A percentile compares a stretch with the other conserved stretches of the same genome.
These are phyloP conservation scores for Plectosphaerella plurivora DNA, from an alignment of 2,329 filamentous ascomycete genomes.

Conservation along the genomic window DNA sequence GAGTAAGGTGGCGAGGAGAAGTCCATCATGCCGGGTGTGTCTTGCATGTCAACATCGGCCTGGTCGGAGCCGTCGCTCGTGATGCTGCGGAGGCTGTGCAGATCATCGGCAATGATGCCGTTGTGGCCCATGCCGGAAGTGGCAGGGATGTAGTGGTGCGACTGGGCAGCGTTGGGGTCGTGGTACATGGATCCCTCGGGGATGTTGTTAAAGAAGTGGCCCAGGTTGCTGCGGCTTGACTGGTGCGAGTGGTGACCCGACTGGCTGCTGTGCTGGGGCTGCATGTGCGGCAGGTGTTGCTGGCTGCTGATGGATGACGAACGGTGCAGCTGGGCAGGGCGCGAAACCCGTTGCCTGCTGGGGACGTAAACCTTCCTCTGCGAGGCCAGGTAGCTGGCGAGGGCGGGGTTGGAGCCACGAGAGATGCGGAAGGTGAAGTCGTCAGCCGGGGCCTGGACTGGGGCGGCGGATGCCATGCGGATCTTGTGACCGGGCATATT, in stretches of 20 bases:
- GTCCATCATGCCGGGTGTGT: conserved; percentile 23
- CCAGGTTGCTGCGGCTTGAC: conserved; percentile 6
- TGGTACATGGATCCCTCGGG: conserved; percentile 10
- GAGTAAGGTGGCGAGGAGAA: conserved; percentile 12
- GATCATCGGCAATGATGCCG: conserved; percentile 30
- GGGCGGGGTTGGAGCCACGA: conserved; percentile 24
- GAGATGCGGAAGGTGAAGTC: conserved; percentile 32
- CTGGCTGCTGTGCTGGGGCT: conserved; percentile 7
- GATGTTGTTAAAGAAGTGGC: conserved; percentile 11
- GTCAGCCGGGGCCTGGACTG: conserved; percentile 14
- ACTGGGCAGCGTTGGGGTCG: conserved; percentile 4
- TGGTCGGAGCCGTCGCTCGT: conserved; percentile 21
- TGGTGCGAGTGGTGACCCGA: conserved; percentile 3
- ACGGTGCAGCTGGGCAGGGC: conserved; percentile 10
- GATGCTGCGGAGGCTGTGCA: conserved; percentile 27
- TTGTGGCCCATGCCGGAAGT: conserved; percentile 11
- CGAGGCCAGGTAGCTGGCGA: conserved; percentile 28
- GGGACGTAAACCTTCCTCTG: conserved; percentile 28
- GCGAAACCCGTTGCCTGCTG: conserved; percentile 7
- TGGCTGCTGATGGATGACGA: conserved; percentile 11
- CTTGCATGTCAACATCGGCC: conserved; percentile 28
- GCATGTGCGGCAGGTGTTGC: conserved; percentile 7
- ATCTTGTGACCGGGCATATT: conserved; percentile 29
- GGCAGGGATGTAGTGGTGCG: conserved; percentile 5
- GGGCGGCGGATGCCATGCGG: conserved; percentile 1